Conservation (phyloP, 1,284 basidiomycete species). For the Cutaneotrichosporon sp. region DNA sequence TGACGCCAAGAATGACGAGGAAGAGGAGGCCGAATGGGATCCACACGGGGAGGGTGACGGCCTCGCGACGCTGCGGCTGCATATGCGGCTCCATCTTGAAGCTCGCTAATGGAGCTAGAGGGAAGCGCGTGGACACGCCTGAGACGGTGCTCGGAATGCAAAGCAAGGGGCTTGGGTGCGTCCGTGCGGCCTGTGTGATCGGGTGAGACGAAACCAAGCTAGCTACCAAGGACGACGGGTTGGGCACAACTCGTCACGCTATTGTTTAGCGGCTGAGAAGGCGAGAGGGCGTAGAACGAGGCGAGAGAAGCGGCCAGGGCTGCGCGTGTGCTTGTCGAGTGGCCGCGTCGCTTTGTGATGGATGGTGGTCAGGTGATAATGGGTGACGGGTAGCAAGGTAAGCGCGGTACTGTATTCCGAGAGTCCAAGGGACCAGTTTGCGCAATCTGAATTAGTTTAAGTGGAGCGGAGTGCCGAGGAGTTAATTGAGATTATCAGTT, state of each 20-base stretch:
- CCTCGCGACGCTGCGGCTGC: neutral
- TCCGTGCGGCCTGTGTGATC: no score
- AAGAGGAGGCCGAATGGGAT: neutral
- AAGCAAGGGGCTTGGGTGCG: no score
- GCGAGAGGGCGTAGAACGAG: neutral
- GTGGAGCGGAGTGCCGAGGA: neutral
- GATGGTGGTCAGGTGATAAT: neutral
- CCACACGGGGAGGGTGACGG: conserved; percentile 1
- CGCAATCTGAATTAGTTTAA: neutral
- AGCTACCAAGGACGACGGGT: no score
- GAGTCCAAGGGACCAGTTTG: neutral
- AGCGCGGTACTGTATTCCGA: neutral
- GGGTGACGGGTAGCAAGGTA: neutral
- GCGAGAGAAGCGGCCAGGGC: neutral
- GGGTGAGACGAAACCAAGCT: no score
- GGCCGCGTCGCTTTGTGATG: neutral
- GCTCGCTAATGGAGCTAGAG: neutral
- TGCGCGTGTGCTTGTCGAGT: neutral
- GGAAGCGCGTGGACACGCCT: no score
- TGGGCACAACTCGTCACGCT: no score
- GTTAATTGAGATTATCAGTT: no score
- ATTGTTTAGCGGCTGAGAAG: no score
- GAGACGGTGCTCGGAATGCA: no score
- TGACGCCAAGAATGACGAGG: neutral
- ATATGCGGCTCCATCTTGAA: neutral